Evolutionary conservation across 352 stramenopile genomes (phyloP).

Genomic region (Phytophthora pini): DNA sequence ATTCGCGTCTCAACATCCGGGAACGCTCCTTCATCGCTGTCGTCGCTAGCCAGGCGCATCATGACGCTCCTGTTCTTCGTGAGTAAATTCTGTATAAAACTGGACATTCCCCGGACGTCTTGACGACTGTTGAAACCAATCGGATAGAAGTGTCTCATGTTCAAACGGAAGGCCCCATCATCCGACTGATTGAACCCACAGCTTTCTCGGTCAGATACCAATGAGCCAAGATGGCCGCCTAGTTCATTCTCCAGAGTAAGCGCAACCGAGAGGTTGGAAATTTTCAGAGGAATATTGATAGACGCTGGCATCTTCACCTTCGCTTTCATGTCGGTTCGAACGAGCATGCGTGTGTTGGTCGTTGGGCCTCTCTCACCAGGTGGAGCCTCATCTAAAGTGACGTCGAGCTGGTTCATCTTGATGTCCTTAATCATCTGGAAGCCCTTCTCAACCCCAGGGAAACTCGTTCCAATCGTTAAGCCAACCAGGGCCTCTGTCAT

Average conservation of each 20-base stretch:
- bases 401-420: conserved; percentile 75
- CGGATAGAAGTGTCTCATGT: conserved; percentile 77
- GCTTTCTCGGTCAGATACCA: conserved; percentile 56
- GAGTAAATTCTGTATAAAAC: conserved; percentile 64
- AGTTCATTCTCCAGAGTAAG: conserved; percentile 58
- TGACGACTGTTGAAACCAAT: conserved; percentile 51
- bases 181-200: conserved; percentile 73
- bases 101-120: conserved; percentile 56
- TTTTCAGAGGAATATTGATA: conserved; percentile 71
- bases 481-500: conserved; percentile 65
- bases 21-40: conserved; percentile 59
- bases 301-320: conserved; percentile 76
- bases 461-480: conserved; percentile 65
- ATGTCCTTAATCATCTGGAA: conserved; percentile 76
- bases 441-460: conserved; percentile 59
- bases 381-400: conserved; percentile 49
- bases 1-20: conserved; percentile 76
- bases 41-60: conserved; percentile 56
- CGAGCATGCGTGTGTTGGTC: conserved; percentile 76
- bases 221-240: conserved; percentile 45
- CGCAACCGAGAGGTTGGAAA: conserved; percentile 69
- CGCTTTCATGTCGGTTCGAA: conserved; percentile 71
- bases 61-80: conserved; percentile 67
- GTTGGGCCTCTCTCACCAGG: conserved; percentile 19
- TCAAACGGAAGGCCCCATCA: conserved; percentile 66